These are phyloP conservation scores for Heritiera fomes DNA, from an alignment of 345 rosid genomes.

Conservation along the genomic window DNA sequence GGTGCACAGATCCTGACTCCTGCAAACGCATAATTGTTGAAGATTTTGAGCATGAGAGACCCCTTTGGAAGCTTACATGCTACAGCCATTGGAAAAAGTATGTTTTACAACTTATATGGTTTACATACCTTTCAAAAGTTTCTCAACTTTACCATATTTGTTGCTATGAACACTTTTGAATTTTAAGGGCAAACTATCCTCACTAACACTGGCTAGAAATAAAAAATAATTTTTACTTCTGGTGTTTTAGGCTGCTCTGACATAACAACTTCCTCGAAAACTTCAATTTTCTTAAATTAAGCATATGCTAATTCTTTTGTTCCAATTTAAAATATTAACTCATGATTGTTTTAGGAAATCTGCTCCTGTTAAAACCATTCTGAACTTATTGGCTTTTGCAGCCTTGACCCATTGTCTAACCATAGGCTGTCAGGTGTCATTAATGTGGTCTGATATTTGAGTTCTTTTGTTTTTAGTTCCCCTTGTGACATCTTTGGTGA, in stretches of 20 bases:
- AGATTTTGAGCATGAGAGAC: slow-evolving; percentile 79
- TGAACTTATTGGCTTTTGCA: neutral
- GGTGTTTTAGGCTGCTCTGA: neutral
- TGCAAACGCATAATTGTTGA: slow-evolving; percentile 66
- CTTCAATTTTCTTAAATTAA: slow-evolving; percentile 1
- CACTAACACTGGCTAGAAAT: neutral
- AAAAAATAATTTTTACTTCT: neutral
- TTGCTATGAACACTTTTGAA: neutral
- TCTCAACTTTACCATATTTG: neutral
- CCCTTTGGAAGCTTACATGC: slow-evolving; percentile 91
- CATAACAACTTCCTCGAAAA: neutral
- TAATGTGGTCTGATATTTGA: neutral
- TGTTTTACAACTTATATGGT: slow-evolving; percentile 19
- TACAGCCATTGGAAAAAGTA: slow-evolving; percentile 80
- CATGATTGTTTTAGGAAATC: neutral
- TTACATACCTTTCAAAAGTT: slow-evolving; percentile 1
- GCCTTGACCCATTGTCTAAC: neutral
- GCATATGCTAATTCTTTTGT: neutral
- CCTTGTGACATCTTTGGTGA: slow-evolving; percentile 79
- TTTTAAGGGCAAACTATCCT: neutral
- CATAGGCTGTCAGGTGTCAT: neutral
- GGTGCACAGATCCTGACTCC: slow-evolving; percentile 83
- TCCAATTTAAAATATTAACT: neutral
- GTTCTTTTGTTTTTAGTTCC: slow-evolving; percentile 41
- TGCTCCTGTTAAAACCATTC: neutral